Evolutionary conservation across 169 alveolate genomes (phyloP).

Genomic region (Plasmodium inui): DNA sequence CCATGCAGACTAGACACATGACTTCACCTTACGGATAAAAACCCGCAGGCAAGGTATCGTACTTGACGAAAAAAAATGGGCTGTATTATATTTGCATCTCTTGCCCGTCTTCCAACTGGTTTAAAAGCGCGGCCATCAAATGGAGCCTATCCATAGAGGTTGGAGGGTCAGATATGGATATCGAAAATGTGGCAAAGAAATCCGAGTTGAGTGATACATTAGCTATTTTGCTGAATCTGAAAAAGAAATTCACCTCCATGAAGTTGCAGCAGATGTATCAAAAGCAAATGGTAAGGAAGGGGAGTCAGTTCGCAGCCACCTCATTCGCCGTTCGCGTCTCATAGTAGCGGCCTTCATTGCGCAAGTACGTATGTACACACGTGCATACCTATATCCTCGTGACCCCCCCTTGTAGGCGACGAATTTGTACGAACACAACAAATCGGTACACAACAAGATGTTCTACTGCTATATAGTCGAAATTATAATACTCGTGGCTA

Average conservation of each 20-base stretch:
- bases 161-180: conserved; percentile 79
- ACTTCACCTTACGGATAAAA: background rate
- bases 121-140: conserved; percentile 77
- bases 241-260: conserved; percentile 50
- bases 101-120: conserved; percentile 83
- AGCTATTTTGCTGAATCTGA: conserved; percentile 3
- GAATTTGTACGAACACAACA: conserved; percentile 81
- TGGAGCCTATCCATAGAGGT: conserved; percentile 79
- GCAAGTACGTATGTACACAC: background rate
- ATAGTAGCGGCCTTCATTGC: background rate
- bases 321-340: background rate
- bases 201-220: conserved; percentile 76
- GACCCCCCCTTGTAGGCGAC: conserved; percentile 73
- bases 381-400: conserved; percentile 13
- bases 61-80: conserved; percentile 74
- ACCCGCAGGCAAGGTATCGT: conserved; percentile 78
- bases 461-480: conserved; percentile 80
- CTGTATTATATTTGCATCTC: conserved; percentile 79
- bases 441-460: conserved; percentile 78
- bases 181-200: conserved; percentile 72
- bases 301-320: background rate
- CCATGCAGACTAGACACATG: background rate
- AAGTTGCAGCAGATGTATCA: conserved; percentile 43
- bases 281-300: conserved; percentile 34
- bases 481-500: conserved; percentile 74